These are phyloP conservation scores for Beauveria sp. DNA, from an alignment of 2,329 filamentous ascomycete species.

Conservation along the genomic window DNA sequence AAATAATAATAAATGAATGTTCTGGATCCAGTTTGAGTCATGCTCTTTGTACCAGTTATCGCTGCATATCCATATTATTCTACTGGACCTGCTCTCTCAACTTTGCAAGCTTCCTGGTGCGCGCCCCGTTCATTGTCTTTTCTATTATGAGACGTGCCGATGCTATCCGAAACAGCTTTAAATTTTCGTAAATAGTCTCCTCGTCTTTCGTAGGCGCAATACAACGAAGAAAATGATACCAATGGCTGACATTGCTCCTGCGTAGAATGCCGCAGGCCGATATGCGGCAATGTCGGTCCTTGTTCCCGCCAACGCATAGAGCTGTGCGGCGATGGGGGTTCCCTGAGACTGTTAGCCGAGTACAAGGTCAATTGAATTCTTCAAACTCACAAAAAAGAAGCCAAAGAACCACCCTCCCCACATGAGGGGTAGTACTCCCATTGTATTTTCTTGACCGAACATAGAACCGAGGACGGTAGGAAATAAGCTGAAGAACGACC, in stretches of 20 bases:
- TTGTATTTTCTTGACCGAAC: constrained; percentile 18
- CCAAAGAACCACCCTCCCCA: constrained; percentile 23
- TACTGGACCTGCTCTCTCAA: too few species aligned
- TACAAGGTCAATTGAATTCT: too few species aligned
- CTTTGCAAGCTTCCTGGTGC: too few species aligned
- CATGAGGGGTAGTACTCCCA: constrained; percentile 20
- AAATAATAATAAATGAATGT: not conserved
- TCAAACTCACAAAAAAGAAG: constrained; percentile 19
- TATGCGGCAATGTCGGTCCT: constrained; percentile 15
- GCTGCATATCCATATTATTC: not conserved
- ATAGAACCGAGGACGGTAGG: constrained; percentile 17
- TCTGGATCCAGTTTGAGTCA: not conserved
- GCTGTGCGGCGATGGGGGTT: constrained; percentile 20
- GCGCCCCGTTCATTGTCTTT: too few species aligned
- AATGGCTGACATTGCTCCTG: constrained; percentile 19
- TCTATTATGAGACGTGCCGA: not conserved
- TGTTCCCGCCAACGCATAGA: constrained; percentile 18
- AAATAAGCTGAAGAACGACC: constrained; percentile 23
- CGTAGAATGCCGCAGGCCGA: constrained; percentile 22
- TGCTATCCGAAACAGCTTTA: not conserved
- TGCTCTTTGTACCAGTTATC: not conserved
- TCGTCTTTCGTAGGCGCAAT: not conserved
- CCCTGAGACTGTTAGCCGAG: constrained; percentile 15
- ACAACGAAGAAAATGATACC: constrained; percentile 14
- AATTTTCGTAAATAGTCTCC: not conserved